Conservation (phyloP, 176 grass and related monocot genomes). For the Cocos nucifera region DNA sequence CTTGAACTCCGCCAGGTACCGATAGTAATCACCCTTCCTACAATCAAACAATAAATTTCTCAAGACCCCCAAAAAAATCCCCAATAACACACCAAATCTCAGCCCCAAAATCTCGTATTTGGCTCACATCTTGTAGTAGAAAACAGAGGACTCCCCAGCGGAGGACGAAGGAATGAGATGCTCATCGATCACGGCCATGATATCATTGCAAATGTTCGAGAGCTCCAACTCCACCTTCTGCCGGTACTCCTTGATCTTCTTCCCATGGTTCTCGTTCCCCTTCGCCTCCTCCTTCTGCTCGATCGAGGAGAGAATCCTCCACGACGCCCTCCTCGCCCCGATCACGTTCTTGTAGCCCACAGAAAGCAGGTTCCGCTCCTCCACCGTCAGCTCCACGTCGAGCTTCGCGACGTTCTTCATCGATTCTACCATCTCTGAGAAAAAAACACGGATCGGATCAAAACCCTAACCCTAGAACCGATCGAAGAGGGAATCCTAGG, state of each 20-base stretch:
- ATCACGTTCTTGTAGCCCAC: constrained; percentile 21
- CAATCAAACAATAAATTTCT: neutral
- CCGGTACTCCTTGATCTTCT: constrained; percentile 8
- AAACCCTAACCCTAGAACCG: neutral
- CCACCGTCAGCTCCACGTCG: constrained; percentile 19
- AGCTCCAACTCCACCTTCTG: constrained; percentile 18
- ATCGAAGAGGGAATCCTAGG: neutral
- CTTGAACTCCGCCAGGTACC: constrained; percentile 34
- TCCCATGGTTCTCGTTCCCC: constrained; percentile 15
- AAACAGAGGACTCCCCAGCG: constrained; percentile 10
- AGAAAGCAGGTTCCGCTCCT: constrained; percentile 17
- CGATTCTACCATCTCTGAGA: constrained; percentile 15
- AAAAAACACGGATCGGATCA: neutral
- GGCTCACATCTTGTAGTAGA: constrained; percentile 24
- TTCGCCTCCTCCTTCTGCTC: constrained; percentile 17
- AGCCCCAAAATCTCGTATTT: neutral
- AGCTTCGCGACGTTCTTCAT: constrained; percentile 18
- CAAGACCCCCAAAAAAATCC: neutral
- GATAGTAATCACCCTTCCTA: constrained; percentile 42
- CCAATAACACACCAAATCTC: neutral
- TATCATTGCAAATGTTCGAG: constrained; percentile 4
- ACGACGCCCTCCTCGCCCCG: constrained; percentile 12
- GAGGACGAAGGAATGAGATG: constrained; percentile 16
- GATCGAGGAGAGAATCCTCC: constrained; percentile 22
- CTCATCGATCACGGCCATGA: constrained; percentile 16